phyloP scores from a whole-genome alignment of 2,329 filamentous ascomycete species.

The Exserohilum turcica region DNA sequence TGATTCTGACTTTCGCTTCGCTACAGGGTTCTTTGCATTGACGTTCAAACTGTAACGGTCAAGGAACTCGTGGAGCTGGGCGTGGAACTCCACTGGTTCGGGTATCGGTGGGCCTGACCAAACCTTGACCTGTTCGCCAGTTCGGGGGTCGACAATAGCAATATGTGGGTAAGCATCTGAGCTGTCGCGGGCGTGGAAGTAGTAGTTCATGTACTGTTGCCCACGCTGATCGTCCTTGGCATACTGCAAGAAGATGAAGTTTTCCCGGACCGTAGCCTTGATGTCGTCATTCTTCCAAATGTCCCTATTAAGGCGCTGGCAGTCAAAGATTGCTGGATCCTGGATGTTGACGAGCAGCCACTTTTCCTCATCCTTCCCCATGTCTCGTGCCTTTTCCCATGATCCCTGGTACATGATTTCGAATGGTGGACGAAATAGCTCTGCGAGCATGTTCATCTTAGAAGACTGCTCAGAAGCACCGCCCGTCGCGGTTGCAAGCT shows the following conservation, averaged over 20 bases:
- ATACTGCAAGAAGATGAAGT: constrained; percentile 96
- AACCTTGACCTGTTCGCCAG: constrained; percentile 94
- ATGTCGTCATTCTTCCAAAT: constrained; percentile 90
- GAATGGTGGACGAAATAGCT: constrained; percentile 90
- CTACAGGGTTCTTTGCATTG: constrained; percentile 91
- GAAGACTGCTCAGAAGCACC: constrained; percentile 68
- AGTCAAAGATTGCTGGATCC: constrained; percentile 90
- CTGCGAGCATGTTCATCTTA: constrained; percentile 80
- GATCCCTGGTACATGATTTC: constrained; percentile 79
- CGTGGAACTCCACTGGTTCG: constrained; percentile 77
- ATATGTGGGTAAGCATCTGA: constrained; percentile 95
- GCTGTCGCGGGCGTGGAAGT: constrained; percentile 79
- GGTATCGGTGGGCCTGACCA: constrained; percentile 88
- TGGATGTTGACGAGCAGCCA: constrained; percentile 97
- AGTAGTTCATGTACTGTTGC: constrained; percentile 84
- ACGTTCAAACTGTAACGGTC: constrained; percentile 90
- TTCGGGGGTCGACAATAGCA: constrained; percentile 91
- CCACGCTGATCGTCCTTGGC: constrained; percentile 81
- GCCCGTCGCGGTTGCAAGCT: constrained; percentile 65
- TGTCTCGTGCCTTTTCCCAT: constrained; percentile 84
- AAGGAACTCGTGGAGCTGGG: constrained; percentile 93
- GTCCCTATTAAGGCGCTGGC: constrained; percentile 90
- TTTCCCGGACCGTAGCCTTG: constrained; percentile 79
- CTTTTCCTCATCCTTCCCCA: constrained; percentile 86
- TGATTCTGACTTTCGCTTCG: constrained; percentile 73